These are phyloP conservation scores for Ceratocystis harringtonii DNA, from an alignment of 2,329 filamentous ascomycete species.

Conservation along the genomic window DNA sequence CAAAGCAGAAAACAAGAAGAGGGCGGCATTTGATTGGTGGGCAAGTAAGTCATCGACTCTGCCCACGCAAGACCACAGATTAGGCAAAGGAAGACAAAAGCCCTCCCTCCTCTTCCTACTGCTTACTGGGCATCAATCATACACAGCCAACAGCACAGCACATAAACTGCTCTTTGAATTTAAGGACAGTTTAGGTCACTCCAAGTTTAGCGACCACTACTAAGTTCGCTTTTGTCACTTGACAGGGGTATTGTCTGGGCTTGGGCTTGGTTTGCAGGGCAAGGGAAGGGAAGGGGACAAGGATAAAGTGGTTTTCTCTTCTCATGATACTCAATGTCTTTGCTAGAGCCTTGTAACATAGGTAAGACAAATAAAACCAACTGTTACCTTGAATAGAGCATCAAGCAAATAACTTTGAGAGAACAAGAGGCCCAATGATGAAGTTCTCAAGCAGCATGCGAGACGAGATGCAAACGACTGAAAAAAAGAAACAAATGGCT, in stretches of 20 bases:
- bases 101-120: background rate
- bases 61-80: background rate
- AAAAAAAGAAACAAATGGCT: background rate
- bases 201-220: background rate
- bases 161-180: background rate
- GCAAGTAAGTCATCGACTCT: background rate
- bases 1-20: background rate
- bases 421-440: background rate
- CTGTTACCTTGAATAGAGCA: no score
- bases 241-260: background rate
- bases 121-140: background rate
- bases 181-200: background rate
- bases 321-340: background rate
- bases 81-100: background rate
- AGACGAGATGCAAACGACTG: background rate
- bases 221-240: background rate
- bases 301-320: background rate
- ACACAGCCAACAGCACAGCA: background rate
- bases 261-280: background rate
- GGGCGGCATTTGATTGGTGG: background rate
- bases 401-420: background rate
- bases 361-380: background rate
- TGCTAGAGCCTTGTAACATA: background rate
- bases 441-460: background rate
- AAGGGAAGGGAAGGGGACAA: background rate